Base-by-base conservation (phyloP, 2,329 filamentous ascomycete species). In the Fusarium sp. region DNA sequence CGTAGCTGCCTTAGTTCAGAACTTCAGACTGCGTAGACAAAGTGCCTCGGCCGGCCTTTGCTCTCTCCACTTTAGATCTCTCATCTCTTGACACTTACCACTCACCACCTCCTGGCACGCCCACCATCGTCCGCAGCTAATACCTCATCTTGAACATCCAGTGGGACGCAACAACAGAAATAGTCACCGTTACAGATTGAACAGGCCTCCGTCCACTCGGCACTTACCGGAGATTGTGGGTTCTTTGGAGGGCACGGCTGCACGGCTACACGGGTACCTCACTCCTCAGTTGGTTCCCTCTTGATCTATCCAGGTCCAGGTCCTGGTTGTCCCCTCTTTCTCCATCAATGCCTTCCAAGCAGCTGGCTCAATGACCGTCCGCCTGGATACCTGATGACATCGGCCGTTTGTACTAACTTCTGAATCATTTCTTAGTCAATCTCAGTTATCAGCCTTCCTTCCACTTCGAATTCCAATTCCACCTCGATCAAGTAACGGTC, bases 81-180 rank as follows among this genome's bases (percentile, higher is more conserved):
- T 52, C 68, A 62, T 62, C 53, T 61, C 65, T 43, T 57, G 68
- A 59, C 58, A 46, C 34, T 19, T 17, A n/a, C 32, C 20, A 21
- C 21, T 19, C 26, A 45, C n/a, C 26, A 32, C 17, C 43, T 46
- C n/a, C 54, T 45, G 30, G 20, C 57, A 56, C 57, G 45, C 60
- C 44, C 61, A 28, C 26, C 26, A 28, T 28, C 28, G 28, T 52
- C 42, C 44, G 43, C 57, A 55, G 46, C 55, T 56, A 67, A 64
- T 65, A 54, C 59, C 64, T 68, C 50, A 56, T 53, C 26, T 53
- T 54, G 43, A 30, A 68, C 55, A 32, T n/a, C n/a, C n/a, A n/a
- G n/a, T 49, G 34, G 55, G 49, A 58, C 40, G 39, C 47, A 68
- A 52, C 56, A 32, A 23, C 34, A 43, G 30, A 40, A 52, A 40